These are phyloP conservation scores for Kwoniella bestiolae DNA, from an alignment of 768 basidiomycete genomes.

Conservation along the genomic window DNA sequence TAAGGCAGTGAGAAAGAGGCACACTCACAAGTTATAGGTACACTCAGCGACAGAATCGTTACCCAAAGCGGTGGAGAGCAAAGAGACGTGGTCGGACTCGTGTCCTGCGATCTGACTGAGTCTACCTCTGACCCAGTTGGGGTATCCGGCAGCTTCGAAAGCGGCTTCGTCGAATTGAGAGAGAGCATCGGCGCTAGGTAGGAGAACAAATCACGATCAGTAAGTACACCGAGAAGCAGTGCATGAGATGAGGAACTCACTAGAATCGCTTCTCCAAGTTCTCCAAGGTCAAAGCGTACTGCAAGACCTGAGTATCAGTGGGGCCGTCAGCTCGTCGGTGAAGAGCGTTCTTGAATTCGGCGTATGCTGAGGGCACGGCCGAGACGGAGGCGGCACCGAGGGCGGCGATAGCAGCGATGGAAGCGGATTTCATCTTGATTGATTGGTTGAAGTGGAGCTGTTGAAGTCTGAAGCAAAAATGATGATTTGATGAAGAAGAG, in stretches of 20 bases:
- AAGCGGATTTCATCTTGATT: constrained; percentile 32
- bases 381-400: constrained; percentile 24
- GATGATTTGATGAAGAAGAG: background rate
- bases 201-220: constrained; percentile 5
- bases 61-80: constrained; percentile 62
- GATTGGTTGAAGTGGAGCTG: constrained; percentile 1
- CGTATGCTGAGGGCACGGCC: constrained; percentile 28
- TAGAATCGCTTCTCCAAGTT: constrained; percentile 53
- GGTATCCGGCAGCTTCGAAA: constrained; percentile 60
- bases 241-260: constrained; percentile 27
- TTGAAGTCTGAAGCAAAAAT: background rate
- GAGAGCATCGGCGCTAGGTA: constrained; percentile 55
- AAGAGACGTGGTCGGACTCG: constrained; percentile 66
- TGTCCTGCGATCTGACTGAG: constrained; percentile 65
- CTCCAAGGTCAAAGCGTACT: constrained; percentile 55
- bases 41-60: constrained; percentile 63
- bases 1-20: background rate
- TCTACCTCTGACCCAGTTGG: constrained; percentile 61
- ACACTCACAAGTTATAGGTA: constrained; percentile 63
- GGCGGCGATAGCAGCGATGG: constrained; percentile 31
- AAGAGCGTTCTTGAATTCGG: constrained; percentile 21
- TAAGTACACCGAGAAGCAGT: background rate
- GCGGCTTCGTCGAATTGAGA: constrained; percentile 62
- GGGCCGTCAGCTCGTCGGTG: constrained; percentile 14
- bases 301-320: constrained; percentile 42